Conservation (phyloP, 345 rosid species). For the Eucalyptus paniculata region DNA sequence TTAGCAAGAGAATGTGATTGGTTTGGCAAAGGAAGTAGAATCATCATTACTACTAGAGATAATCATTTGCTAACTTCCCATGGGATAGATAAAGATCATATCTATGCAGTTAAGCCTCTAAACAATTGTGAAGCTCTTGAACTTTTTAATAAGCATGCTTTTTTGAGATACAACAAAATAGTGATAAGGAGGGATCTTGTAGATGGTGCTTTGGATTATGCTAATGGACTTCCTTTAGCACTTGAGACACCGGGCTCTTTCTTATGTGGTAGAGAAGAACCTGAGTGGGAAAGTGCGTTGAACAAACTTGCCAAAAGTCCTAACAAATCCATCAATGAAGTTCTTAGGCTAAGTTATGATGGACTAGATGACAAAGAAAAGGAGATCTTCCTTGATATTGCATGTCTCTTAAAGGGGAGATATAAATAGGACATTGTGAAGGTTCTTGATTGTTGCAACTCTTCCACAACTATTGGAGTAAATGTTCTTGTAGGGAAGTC, state of each 20-base stretch:
- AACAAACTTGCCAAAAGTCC: neutral
- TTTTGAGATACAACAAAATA: accelerated
- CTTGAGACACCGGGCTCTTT: neutral
- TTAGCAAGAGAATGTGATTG: neutral
- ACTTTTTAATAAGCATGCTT: neutral
- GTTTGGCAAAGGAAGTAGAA: neutral
- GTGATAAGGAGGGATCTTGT: neutral
- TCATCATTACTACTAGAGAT: neutral
- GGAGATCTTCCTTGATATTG: neutral
- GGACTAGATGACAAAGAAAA: neutral
- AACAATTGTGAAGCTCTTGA: neutral
- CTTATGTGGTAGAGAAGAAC: neutral
- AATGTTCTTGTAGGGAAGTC: neutral
- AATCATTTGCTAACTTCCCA: neutral
- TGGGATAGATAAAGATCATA: neutral
- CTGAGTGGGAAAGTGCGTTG: neutral
- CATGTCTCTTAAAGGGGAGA: neutral
- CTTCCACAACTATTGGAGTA: neutral
- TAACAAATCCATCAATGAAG: neutral
- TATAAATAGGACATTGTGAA: accelerated
- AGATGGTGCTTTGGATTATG: neutral
- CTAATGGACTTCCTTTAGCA: neutral
- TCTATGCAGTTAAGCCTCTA: neutral
- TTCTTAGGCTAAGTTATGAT: neutral
- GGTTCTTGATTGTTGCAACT: neutral